These are phyloP conservation scores for Phytophthora constricta DNA, from an alignment of 352 stramenopile species.

Conservation along the genomic window DNA sequence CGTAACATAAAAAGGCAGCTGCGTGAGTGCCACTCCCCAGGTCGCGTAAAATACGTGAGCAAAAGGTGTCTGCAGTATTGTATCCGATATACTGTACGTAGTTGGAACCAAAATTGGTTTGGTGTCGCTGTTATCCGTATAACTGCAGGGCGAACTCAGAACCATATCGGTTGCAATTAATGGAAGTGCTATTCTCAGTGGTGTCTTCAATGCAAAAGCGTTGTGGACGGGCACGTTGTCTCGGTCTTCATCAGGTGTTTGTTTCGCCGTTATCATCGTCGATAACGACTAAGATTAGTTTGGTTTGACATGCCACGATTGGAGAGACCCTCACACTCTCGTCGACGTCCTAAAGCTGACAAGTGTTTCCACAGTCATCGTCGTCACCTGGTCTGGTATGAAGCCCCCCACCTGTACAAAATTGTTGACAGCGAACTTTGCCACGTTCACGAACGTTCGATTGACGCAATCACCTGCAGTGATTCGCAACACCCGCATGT, in stretches of 20 bases:
- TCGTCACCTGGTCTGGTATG: neutral
- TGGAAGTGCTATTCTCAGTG: neutral
- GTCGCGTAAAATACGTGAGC: no score
- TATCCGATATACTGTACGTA: no score
- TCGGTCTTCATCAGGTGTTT: slow-evolving; percentile 6
- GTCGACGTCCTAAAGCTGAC: neutral
- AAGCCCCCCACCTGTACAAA: no score
- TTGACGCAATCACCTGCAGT: neutral
- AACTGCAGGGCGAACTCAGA: neutral
- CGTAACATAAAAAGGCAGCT: no score
- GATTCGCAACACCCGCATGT: no score
- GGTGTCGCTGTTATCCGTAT: no score
- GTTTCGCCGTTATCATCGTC: neutral
- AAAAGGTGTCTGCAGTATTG: no score
- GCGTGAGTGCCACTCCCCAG: no score
- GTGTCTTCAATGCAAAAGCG: neutral
- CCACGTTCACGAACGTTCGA: slow-evolving; percentile 41
- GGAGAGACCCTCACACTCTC: slow-evolving; percentile 17
- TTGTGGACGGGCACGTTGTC: no score
- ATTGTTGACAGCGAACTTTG: neutral
- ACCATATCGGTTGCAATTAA: neutral
- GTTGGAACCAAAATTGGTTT: no score
- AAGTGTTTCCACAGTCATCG: neutral
- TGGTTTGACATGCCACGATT: slow-evolving; percentile 25
- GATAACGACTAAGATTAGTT: slow-evolving; percentile 1